phyloP scores from a whole-genome alignment of 306 rosid genomes.

The Rosa chinensis region DNA sequence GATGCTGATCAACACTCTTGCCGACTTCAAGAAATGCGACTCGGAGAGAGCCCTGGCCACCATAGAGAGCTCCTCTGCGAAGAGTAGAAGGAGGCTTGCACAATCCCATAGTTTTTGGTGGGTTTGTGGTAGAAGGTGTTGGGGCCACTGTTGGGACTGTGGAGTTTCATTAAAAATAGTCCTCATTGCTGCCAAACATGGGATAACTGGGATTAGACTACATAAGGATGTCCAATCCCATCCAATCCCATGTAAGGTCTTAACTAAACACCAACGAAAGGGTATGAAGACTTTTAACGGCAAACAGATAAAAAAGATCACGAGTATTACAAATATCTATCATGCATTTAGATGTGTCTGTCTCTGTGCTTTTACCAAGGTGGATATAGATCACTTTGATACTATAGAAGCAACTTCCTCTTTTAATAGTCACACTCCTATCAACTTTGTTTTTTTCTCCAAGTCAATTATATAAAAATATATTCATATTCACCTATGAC shows the following conservation, averaged over 20 bases:
- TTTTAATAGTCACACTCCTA: background rate
- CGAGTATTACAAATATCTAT: too few relatives aligned
- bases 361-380: background rate
- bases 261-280: too few relatives aligned
- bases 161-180: too few relatives aligned
- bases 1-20: conserved; percentile 56
- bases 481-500: conserved; percentile 62
- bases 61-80: conserved; percentile 60
- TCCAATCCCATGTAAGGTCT: too few relatives aligned
- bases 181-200: too few relatives aligned
- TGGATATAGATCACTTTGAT: background rate
- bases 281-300: background rate
- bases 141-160: too few relatives aligned
- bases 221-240: too few relatives aligned
- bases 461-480: background rate
- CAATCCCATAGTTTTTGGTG: too few relatives aligned
- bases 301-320: background rate
- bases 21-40: conserved; percentile 82
- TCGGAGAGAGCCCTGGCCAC: conserved; percentile 83
- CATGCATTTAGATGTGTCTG: background rate
- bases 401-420: background rate
- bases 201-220: too few relatives aligned
- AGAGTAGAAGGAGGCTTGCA: too few relatives aligned
- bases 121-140: too few relatives aligned
- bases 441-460: too few relatives aligned